A percentile compares a stretch with the other conserved stretches of the same genome.
phyloP scores from a whole-genome alignment of 352 stramenopile genomes.

The Pythium insidiosum region DNA sequence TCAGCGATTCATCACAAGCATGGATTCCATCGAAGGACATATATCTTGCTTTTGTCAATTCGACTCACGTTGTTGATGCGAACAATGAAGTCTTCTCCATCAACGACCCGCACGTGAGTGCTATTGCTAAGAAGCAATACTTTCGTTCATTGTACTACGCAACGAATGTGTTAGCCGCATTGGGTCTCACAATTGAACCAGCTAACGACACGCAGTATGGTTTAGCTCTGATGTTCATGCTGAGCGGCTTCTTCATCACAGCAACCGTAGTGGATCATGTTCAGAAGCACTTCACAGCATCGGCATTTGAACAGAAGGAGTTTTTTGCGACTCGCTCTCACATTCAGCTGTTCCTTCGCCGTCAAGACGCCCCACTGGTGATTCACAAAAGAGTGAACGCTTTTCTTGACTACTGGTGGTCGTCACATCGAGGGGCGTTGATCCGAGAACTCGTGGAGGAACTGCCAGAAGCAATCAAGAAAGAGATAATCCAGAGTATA shows the following conservation, averaged over 20 bases:
- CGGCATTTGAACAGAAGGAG: slow-evolving; percentile 64
- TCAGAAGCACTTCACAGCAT: slow-evolving; percentile 70
- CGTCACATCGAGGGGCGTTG: slow-evolving; percentile 45
- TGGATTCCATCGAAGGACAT: slow-evolving; percentile 52
- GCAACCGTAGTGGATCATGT: slow-evolving; percentile 68
- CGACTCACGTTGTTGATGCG: slow-evolving; percentile 18
- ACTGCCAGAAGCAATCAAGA: slow-evolving; percentile 48
- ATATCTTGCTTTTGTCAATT: slow-evolving; percentile 25
- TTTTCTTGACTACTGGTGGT: slow-evolving; percentile 76
- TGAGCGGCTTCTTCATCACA: slow-evolving; percentile 69
- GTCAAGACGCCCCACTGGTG: slow-evolving; percentile 40
- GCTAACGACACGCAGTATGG: slow-evolving; percentile 39
- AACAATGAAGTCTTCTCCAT: slow-evolving; percentile 13
- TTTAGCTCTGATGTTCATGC: slow-evolving; percentile 49
- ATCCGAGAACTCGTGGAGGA: slow-evolving; percentile 51
- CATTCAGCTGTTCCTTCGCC: slow-evolving; percentile 62
- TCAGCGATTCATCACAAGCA: slow-evolving; percentile 22
- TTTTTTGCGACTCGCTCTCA: slow-evolving; percentile 47
- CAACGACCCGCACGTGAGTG: slow-evolving; percentile 12
- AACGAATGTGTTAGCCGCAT: slow-evolving; percentile 39
- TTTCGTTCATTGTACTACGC: slow-evolving; percentile 61
- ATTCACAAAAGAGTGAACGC: slow-evolving; percentile 61
- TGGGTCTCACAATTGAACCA: slow-evolving; percentile 43
- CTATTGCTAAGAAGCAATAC: slow-evolving; percentile 35
- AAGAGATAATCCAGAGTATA: slow-evolving; percentile 51